phyloP scores from a whole-genome alignment of 805 yeast species.

The Pichia phayaonensis region DNA sequence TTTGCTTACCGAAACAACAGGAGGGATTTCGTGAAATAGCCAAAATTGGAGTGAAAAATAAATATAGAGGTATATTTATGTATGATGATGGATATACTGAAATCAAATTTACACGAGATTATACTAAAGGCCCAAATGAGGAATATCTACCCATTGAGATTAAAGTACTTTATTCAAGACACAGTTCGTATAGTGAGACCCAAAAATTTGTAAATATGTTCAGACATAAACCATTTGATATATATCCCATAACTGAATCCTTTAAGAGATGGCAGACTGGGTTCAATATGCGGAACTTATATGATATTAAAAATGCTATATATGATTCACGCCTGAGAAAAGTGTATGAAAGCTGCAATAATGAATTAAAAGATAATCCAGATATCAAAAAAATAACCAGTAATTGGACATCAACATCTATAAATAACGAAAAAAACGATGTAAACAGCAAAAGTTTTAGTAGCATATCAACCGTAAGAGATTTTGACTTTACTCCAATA shows the following conservation, averaged over 20 bases:
- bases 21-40: neutral
- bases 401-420: neutral
- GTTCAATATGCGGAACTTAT: conserved; percentile 12
- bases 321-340: conserved; percentile 2
- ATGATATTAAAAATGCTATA: neutral
- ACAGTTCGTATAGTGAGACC: conserved; percentile 15
- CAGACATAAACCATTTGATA: conserved; percentile 5
- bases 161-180: conserved; percentile 14
- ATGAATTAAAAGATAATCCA: neutral
- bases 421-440: neutral
- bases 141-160: conserved; percentile 8
- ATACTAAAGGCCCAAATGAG: neutral
- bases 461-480: neutral
- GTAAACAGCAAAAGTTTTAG: neutral
- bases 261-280: conserved; percentile 10
- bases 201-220: conserved; percentile 10
- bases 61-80: neutral
- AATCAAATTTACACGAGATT: neutral
- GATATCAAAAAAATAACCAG: neutral
- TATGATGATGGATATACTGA: neutral
- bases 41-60: neutral
- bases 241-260: conserved; percentile 15
- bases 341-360: neutral
- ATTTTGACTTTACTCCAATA: conserved; percentile 1
- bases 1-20: conserved; percentile 1